phyloP scores from a whole-genome alignment of 1,284 basidiomycete species.

The Pseudozyma tsukubaensis region DNA sequence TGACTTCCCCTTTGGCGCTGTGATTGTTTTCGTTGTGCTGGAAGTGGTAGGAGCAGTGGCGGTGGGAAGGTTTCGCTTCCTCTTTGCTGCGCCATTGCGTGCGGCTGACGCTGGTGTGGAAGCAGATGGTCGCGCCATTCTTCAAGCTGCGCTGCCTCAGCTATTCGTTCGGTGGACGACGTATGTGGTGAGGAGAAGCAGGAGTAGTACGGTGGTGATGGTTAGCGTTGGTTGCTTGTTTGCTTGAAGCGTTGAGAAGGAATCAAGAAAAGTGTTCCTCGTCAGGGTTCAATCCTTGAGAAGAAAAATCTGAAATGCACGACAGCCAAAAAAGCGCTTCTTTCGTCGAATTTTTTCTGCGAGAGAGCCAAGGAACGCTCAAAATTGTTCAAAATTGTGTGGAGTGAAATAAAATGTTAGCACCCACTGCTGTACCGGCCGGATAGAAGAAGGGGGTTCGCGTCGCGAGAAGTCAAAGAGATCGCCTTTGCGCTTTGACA shows the following conservation, averaged over 20 bases:
- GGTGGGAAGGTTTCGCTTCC: conserved; percentile 35
- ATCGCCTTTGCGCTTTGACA: conserved; percentile 8
- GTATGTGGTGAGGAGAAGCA: no score
- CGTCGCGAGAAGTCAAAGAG: conserved; percentile 34
- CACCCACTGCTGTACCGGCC: conserved; percentile 20
- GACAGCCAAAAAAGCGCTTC: no score
- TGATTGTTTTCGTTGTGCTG: conserved; percentile 6
- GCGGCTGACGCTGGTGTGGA: conserved; percentile 34
- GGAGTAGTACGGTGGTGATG: background rate
- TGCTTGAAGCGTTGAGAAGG: no score
- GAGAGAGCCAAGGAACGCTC: no score
- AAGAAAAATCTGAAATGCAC: conserved; percentile 2
- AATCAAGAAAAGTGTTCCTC: background rate
- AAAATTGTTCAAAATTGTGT: conserved; percentile 21
- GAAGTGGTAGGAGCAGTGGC: conserved; percentile 9
- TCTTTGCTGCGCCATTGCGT: conserved; percentile 39
- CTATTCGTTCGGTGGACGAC: background rate
- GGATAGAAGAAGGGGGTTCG: conserved; percentile 32
- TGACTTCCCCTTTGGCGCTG: conserved; percentile 20
- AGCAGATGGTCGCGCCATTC: conserved; percentile 33
- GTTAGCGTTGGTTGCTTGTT: no score
- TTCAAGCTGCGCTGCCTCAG: conserved; percentile 10
- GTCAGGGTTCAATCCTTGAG: conserved; percentile 7
- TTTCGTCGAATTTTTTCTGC: no score
- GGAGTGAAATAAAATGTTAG: conserved; percentile 11